These are phyloP conservation scores for Bryum argenteum DNA, from an alignment of 225 moss, liverwort and hornwort species.

Conservation along the genomic window DNA sequence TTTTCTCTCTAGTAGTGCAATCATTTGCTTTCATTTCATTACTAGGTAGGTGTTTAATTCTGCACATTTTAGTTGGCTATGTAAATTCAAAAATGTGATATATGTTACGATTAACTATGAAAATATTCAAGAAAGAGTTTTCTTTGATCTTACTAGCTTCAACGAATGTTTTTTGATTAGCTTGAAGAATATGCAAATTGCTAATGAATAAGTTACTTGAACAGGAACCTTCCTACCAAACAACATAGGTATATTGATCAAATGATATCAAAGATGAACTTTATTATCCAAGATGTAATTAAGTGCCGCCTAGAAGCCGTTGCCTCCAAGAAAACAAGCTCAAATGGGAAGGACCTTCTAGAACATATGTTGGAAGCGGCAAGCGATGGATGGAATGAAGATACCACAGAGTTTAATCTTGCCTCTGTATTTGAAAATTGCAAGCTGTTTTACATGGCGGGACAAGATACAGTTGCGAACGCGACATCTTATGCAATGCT, in stretches of 20 bases:
- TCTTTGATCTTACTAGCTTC: too few relatives aligned
- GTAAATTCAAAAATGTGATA: too few relatives aligned
- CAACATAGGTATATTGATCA: slow-evolving; percentile 16
- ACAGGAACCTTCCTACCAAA: slow-evolving; percentile 34
- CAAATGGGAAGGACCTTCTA: slow-evolving; percentile 35
- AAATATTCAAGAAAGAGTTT: too few relatives aligned
- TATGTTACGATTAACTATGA: too few relatives aligned
- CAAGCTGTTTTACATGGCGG: slow-evolving; percentile 50
- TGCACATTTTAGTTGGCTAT: too few relatives aligned
- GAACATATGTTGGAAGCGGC: slow-evolving; percentile 46
- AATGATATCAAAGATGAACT: slow-evolving; percentile 21
- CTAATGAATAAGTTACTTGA: background rate
- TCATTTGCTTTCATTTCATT: too few relatives aligned
- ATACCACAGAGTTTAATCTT: slow-evolving; percentile 24
- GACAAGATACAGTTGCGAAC: slow-evolving; percentile 46
- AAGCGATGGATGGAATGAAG: slow-evolving; percentile 29
- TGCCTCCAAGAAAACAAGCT: slow-evolving; percentile 10
- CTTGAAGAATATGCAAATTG: background rate
- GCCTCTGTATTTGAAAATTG: slow-evolving; percentile 45
- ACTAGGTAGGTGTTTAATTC: too few relatives aligned
- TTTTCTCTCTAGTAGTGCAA: too few relatives aligned
- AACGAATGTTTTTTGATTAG: too few relatives aligned
- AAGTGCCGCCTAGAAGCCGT: slow-evolving; percentile 25
- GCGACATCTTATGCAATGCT: slow-evolving; percentile 35
- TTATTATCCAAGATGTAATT: slow-evolving; percentile 29